Evolutionary conservation across 2,329 filamentous ascomycete genomes (phyloP).

Genomic region (Cercospora sp.): DNA sequence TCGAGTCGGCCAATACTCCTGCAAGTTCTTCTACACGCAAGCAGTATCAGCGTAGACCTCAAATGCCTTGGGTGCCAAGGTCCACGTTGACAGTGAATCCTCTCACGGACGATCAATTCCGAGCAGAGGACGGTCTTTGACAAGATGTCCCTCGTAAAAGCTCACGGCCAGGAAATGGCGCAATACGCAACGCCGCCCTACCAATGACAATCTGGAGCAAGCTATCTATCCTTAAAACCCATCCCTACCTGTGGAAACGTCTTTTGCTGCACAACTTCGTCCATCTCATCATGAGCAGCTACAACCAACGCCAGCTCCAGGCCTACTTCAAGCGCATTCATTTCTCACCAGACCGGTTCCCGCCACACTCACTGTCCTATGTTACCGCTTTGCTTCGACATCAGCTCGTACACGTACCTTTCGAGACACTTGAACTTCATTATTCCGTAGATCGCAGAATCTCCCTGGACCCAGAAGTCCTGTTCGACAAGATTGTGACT

Average conservation of each 20-base stretch:
- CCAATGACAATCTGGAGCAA: not conserved
- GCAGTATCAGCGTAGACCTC: not conserved
- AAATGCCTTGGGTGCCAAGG: too few relatives aligned
- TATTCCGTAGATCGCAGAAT: slow-evolving; percentile 53
- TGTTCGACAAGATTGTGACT: slow-evolving; percentile 56
- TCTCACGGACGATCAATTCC: too few relatives aligned
- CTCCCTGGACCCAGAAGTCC: slow-evolving; percentile 50
- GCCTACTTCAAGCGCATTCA: not conserved
- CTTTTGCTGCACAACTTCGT: too few relatives aligned
- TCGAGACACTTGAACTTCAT: slow-evolving; percentile 60
- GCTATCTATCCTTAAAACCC: too few relatives aligned
- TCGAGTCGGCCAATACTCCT: not conserved
- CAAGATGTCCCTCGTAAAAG: not conserved
- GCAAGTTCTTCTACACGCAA: not conserved
- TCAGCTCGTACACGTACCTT: slow-evolving; percentile 51
- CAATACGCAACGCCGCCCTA: not conserved
- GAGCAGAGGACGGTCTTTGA: too few relatives aligned
- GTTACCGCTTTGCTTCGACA: slow-evolving; percentile 32
- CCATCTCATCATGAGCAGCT: not conserved
- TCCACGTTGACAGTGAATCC: too few relatives aligned
- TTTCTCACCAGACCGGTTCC: not conserved
- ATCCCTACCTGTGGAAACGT: too few relatives aligned
- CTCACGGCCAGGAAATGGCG: not conserved
- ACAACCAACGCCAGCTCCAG: not conserved
- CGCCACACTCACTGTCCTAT: slow-evolving; percentile 18